phyloP scores from a whole-genome alignment of 352 stramenopile species.

The Pythium graminicola region DNA sequence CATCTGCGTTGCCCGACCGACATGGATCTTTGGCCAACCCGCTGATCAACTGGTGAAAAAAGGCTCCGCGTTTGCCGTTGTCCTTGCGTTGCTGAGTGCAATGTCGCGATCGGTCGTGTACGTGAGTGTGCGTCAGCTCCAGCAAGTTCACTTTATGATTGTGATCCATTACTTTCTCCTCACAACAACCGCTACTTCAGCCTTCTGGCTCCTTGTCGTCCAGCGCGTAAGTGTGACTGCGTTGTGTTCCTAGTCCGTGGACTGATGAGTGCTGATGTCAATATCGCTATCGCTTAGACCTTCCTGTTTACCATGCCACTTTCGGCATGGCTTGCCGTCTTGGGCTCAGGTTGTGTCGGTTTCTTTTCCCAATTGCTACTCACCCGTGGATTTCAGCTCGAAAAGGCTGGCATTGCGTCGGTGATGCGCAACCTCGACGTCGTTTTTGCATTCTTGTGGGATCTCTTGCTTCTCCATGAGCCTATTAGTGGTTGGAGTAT shows the following conservation, averaged over 20 bases:
- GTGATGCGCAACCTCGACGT: slow-evolving; percentile 46
- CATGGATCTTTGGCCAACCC: slow-evolving; percentile 36
- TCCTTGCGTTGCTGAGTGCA: slow-evolving; percentile 27
- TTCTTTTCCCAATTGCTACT: slow-evolving; percentile 52
- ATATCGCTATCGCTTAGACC: too few relatives aligned
- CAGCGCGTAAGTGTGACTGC: neutral
- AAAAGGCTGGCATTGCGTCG: slow-evolving; percentile 38
- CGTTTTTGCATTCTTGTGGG: slow-evolving; percentile 49
- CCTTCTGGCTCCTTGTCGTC: slow-evolving; percentile 13
- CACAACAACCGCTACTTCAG: slow-evolving; percentile 30
- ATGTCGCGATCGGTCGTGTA: slow-evolving; percentile 28
- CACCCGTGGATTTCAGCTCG: slow-evolving; percentile 55
- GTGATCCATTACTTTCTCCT: slow-evolving; percentile 54
- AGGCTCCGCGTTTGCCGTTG: slow-evolving; percentile 27
- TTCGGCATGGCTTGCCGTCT: slow-evolving; percentile 31
- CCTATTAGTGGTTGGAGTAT: slow-evolving; percentile 36
- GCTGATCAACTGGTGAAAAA: slow-evolving; percentile 19
- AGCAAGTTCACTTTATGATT: slow-evolving; percentile 43
- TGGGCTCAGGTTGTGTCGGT: slow-evolving; percentile 33
- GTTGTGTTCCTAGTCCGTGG: too few relatives aligned
- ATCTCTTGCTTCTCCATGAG: slow-evolving; percentile 34
- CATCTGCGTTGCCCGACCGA: slow-evolving; percentile 40
- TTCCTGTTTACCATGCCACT: slow-evolving; percentile 30
- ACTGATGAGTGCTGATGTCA: too few relatives aligned
- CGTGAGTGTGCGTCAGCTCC: slow-evolving; percentile 33